Evolutionary conservation across 2,329 filamentous ascomycete genomes (phyloP), one percentile per base, ranked within the genome.

Genomic region (Aspergillus ochraceus): DNA sequence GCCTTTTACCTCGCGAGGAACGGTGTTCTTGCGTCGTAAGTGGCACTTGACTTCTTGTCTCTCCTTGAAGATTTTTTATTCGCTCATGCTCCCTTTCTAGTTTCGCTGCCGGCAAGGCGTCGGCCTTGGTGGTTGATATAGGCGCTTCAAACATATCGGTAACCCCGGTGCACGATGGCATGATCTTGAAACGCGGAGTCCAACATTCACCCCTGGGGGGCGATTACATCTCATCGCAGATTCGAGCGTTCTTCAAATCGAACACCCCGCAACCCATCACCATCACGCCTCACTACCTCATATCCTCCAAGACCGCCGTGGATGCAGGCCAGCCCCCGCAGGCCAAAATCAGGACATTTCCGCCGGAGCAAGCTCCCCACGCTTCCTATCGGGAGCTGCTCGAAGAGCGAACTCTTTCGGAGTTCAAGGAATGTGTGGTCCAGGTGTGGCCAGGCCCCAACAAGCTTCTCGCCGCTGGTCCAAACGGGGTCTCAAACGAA

Each of bases 381-480:
- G 83, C 86, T 29, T 92, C 90, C 1, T 98, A 93, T 84, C 88
- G 90, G 60, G 81, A 83, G 19, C 88, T 94, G 65, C 89, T 98
- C 77, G 93, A 99, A 80, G 95, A 98, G 76, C 90, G 94, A 55
- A 89, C 97, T 47, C 80, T 99, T 59, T 92, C 91, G 42, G 92
- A 97, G 74, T 99, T 96, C 85, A 99, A 99, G 80, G 96, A 99
- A 79, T 96, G 90, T 19, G 92, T 97, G 17, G 92, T 98, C 29
- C 92, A 97, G 78, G 88, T 94, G 14, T 99, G 95, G 94, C 86
- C 87, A 26, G 91, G 91, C 0, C 91, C 91, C 0, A 88, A 88
- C 60, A 84, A 87, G 62, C 87, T 92, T 69, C 75, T 71, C 67
- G 73, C 67, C 46, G 75, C 76, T n/a, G 67, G 71, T 76, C 66